Percentiles rank a stretch among this genome's conserved stretches.
These are phyloP conservation scores for Knoxia roxburghii DNA, from an alignment of 257 asterid genomes.

Conservation along the genomic window DNA sequence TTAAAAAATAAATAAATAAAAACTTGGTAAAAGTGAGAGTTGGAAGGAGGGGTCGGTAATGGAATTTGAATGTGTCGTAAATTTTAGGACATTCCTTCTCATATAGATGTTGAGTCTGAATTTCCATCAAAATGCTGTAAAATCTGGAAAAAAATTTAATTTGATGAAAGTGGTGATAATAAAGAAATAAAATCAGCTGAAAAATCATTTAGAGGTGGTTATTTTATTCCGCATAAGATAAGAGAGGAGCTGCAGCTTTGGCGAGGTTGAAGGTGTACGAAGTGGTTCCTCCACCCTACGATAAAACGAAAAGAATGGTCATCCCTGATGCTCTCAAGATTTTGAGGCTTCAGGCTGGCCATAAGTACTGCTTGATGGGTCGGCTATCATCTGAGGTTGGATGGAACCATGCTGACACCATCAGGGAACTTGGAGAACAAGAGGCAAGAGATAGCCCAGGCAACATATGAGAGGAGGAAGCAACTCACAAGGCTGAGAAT, in stretches of 20 bases:
- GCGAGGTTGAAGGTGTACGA: slow-evolving; percentile 67
- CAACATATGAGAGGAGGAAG: slow-evolving; percentile 26
- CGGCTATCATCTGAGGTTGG: slow-evolving; percentile 80
- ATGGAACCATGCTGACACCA: slow-evolving; percentile 76
- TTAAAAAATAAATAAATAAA: too few relatives aligned
- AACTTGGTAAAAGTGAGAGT: too few relatives aligned
- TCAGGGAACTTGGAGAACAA: slow-evolving; percentile 39
- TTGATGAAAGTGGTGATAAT: too few relatives aligned
- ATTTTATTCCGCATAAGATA: slow-evolving; percentile 84
- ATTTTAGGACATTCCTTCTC: too few relatives aligned
- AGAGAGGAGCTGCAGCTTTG: slow-evolving; percentile 69
- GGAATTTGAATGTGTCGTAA: too few relatives aligned
- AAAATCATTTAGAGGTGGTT: too few relatives aligned
- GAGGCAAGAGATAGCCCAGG: slow-evolving; percentile 32
- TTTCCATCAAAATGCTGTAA: too few relatives aligned
- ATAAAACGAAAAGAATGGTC: slow-evolving; percentile 67
- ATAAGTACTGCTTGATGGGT: slow-evolving; percentile 72
- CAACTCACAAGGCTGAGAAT: slow-evolving; percentile 26
- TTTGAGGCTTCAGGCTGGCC: slow-evolving; percentile 85
- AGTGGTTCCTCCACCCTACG: slow-evolving; percentile 69
- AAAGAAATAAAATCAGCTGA: too few relatives aligned
- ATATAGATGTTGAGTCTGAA: too few relatives aligned
- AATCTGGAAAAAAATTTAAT: too few relatives aligned
- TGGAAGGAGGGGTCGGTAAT: too few relatives aligned
- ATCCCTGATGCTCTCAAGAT: slow-evolving; percentile 89